These are phyloP conservation scores for Tetracladium maxilliforme DNA, from an alignment of 2,329 filamentous ascomycete genomes.

Conservation along the genomic window DNA sequence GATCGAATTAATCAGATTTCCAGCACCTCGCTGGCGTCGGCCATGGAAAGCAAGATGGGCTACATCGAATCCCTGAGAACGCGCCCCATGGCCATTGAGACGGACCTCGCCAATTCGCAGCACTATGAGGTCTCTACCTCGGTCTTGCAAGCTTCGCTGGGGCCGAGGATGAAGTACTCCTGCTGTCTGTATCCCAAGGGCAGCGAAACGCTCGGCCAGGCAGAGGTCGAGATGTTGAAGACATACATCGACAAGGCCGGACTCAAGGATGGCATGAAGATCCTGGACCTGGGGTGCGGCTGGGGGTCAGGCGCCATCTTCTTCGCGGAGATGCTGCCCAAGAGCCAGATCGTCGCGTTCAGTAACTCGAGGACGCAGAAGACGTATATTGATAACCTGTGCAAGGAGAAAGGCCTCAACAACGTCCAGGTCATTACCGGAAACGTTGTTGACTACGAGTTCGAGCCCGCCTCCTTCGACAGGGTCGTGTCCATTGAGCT, in stretches of 20 bases:
- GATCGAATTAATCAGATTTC: conserved; percentile 41
- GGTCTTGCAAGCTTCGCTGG: conserved; percentile 43
- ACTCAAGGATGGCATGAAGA: conserved; percentile 20
- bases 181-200: conserved; percentile 49
- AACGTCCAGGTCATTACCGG: conserved; percentile 53
- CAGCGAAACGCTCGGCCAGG: conserved; percentile 45
- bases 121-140: conserved; percentile 61
- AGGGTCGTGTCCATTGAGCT: conserved; percentile 54
- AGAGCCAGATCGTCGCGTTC: conserved; percentile 47
- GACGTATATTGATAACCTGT: conserved; percentile 46
- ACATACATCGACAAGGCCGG: conserved; percentile 46
- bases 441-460: conserved; percentile 51
- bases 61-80: conserved; percentile 44
- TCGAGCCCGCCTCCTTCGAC: conserved; percentile 41
- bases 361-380: conserved; percentile 59
- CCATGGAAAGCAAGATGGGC: conserved; percentile 44
- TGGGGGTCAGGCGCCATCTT: conserved; percentile 54
- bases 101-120: conserved; percentile 48
- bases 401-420: conserved; percentile 34
- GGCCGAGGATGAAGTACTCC: conserved; percentile 61
- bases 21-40: conserved; percentile 32
- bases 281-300: conserved; percentile 32
- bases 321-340: conserved; percentile 49
- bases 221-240: conserved; percentile 51
- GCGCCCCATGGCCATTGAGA: conserved; percentile 54